Conservation (phyloP, 345 rosid species). For the Brassica cretica region DNA sequence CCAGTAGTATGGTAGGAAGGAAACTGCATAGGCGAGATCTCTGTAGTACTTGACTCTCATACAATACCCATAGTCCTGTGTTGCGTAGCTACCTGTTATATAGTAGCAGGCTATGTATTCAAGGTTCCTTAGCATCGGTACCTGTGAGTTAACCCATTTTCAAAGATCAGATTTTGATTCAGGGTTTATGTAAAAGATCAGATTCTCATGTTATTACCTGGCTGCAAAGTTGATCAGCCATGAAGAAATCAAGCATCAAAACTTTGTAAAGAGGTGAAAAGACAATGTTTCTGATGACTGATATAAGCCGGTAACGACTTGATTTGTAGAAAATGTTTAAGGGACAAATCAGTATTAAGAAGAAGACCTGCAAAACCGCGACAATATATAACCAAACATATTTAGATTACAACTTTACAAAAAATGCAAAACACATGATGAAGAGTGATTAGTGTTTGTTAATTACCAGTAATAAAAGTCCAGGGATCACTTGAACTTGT, state of each 20-base stretch:
- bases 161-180: constrained; percentile 1
- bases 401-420: background rate
- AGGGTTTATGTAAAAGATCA: background rate
- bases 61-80: constrained; percentile 86
- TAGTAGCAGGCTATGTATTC: constrained; percentile 90
- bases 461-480: constrained; percentile 73
- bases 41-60: constrained; percentile 66
- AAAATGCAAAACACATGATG: background rate
- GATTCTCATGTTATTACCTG: constrained; percentile 51
- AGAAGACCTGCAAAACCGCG: constrained; percentile 50
- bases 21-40: constrained; percentile 91
- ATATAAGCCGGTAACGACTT: constrained; percentile 68
- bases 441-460: constrained; percentile 11
- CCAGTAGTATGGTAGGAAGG: constrained; percentile 98
- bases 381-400: background rate
- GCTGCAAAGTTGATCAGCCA: constrained; percentile 99
- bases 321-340: constrained; percentile 71
- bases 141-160: constrained; percentile 43
- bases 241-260: constrained; percentile 95
- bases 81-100: constrained; percentile 85
- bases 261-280: constrained; percentile 95
- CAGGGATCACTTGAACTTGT: constrained; percentile 89
- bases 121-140: constrained; percentile 76
- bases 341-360: constrained; percentile 67
- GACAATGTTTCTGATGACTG: constrained; percentile 70